Percentiles rank a stretch among this genome's conserved stretches.
These are phyloP conservation scores for Solanum virginianum DNA, from an alignment of 257 asterid species.

Conservation along the genomic window DNA sequence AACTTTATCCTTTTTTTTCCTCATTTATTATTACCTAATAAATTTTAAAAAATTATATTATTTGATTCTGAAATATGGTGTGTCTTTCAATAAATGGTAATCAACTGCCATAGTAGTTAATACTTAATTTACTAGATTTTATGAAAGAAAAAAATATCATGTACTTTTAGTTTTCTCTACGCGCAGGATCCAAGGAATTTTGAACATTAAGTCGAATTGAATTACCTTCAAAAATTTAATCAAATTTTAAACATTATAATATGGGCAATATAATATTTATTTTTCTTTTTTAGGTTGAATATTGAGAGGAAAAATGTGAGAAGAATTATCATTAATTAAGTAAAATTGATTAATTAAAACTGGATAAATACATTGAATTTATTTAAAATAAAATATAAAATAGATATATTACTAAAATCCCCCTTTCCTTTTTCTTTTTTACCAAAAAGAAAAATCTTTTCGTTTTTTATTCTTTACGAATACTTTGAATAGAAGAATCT, in stretches of 20 bases:
- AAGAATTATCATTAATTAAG: not conserved
- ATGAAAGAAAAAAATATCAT: not conserved
- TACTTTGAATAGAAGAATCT: not conserved
- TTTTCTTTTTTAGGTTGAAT: not conserved
- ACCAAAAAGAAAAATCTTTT: not conserved
- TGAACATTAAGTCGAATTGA: not conserved
- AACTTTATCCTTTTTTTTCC: too few species aligned
- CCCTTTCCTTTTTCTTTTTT: not conserved
- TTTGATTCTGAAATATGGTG: not conserved
- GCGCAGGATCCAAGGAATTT: too few species aligned
- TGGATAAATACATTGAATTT: not conserved
- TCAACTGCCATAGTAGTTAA: not conserved
- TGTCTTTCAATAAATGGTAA: not conserved
- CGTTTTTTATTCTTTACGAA: not conserved
- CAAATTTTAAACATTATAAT: not conserved
- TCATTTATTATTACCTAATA: not conserved
- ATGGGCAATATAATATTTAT: not conserved
- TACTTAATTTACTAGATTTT: not conserved
- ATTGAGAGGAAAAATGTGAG: not conserved
- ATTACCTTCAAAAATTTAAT: not conserved
- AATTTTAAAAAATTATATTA: not conserved
- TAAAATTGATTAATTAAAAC: not conserved
- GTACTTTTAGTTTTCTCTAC: too few species aligned
- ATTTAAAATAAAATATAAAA: too few species aligned
- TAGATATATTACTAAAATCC: not conserved